phyloP scores from a whole-genome alignment of 1,284 basidiomycete species.

The Naganishia sp. region DNA sequence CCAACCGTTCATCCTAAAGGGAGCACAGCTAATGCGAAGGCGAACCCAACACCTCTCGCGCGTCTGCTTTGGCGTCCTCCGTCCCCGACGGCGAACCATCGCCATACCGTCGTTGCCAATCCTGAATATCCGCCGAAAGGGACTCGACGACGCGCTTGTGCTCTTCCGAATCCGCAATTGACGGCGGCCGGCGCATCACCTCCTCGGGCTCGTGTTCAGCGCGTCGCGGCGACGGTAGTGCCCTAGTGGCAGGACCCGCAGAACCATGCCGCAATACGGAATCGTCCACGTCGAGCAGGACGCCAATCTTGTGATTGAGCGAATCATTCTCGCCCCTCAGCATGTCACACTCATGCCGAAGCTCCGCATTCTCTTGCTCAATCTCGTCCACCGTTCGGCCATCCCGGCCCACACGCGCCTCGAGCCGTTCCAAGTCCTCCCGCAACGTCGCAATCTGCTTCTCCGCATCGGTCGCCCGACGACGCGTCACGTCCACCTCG shows the following conservation, averaged over 20 bases:
- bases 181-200: neutral
- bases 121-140: constrained; percentile 26
- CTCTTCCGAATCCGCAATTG: constrained; percentile 24
- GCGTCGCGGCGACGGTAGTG: constrained; percentile 40
- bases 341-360: constrained; percentile 79
- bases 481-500: constrained; percentile 66
- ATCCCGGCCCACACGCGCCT: constrained; percentile 67
- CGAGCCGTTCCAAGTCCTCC: constrained; percentile 70
- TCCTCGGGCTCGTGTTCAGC: neutral
- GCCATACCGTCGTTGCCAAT: constrained; percentile 28
- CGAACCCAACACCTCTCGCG: neutral
- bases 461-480: constrained; percentile 48
- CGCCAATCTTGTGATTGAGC: constrained; percentile 71
- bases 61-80: neutral
- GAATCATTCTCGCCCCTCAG: constrained; percentile 73
- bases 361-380: constrained; percentile 70
- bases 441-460: constrained; percentile 59
- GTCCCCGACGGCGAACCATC: neutral
- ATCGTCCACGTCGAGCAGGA: constrained; percentile 80
- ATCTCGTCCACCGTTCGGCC: constrained; percentile 63
- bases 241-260: neutral
- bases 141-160: constrained; percentile 24
- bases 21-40: neutral
- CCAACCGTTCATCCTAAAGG: neutral
- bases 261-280: constrained; percentile 52